phyloP scores from a whole-genome alignment of 441 rosid species.

The Croton setiger region DNA sequence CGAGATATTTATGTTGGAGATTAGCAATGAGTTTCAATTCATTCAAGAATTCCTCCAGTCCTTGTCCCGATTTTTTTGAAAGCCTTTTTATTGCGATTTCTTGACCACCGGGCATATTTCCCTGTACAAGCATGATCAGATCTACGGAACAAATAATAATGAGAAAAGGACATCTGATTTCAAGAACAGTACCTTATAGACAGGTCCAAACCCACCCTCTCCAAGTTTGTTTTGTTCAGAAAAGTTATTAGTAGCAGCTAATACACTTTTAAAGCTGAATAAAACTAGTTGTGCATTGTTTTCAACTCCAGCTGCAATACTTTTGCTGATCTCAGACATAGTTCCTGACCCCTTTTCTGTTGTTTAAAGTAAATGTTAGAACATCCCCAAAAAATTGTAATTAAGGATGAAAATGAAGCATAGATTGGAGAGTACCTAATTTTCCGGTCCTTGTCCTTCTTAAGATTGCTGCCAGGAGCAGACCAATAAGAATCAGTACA shows the following conservation, averaged over 20 bases:
- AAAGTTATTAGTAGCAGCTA: slow-evolving; percentile 5
- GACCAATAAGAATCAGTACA: slow-evolving; percentile 25
- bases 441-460: slow-evolving; percentile 27
- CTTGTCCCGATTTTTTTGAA: slow-evolving; percentile 17
- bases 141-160: no score
- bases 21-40: slow-evolving; percentile 15
- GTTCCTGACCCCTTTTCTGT: neutral
- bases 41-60: slow-evolving; percentile 15
- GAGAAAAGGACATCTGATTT: no score
- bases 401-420: neutral
- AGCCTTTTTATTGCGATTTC: slow-evolving; percentile 13
- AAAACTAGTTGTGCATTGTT: slow-evolving; percentile 5
- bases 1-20: slow-evolving; percentile 12
- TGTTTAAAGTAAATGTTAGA: neutral
- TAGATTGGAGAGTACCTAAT: slow-evolving; percentile 12
- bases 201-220: slow-evolving; percentile 13
- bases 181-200: neutral
- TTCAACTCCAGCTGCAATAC: neutral
- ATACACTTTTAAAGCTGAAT: slow-evolving; percentile 2
- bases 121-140: neutral
- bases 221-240: slow-evolving; percentile 13
- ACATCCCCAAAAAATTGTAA: neutral
- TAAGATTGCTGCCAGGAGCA: slow-evolving; percentile 30
- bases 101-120: slow-evolving; percentile 2
- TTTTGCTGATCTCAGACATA: neutral